phyloP scores from a whole-genome alignment of 257 asterid species.

The Eustoma russellianum region DNA sequence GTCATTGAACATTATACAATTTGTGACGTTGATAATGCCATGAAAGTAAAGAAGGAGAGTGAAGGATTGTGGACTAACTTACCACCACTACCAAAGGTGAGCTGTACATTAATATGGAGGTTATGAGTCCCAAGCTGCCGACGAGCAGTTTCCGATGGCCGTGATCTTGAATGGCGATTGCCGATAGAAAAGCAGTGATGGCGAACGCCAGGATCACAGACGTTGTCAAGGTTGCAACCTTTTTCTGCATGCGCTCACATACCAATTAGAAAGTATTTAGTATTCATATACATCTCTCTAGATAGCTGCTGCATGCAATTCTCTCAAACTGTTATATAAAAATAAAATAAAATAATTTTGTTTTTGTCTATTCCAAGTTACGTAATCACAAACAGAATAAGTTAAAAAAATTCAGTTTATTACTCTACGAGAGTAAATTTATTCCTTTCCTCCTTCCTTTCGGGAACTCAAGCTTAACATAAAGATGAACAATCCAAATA shows the following conservation, averaged over 20 bases:
- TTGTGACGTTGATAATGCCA: neutral
- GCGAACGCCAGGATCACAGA: constrained; percentile 28
- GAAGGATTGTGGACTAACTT: constrained; percentile 14
- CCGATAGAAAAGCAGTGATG: constrained; percentile 32
- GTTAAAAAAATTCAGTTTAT: too few relatives aligned
- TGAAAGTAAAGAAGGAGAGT: neutral
- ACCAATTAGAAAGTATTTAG: neutral
- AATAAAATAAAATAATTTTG: too few relatives aligned
- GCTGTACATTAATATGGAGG: constrained; percentile 64
- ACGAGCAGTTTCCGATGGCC: constrained; percentile 52
- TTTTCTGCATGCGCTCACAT: constrained; percentile 35
- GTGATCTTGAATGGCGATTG: constrained; percentile 39
- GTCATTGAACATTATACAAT: too few relatives aligned
- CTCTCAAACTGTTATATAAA: too few relatives aligned
- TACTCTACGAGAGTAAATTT: too few relatives aligned
- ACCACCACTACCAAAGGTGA: constrained; percentile 71
- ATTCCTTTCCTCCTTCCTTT: too few relatives aligned
- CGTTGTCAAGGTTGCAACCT: constrained; percentile 27
- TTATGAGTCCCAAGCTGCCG: constrained; percentile 65
- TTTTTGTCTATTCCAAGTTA: too few relatives aligned
- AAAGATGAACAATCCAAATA: too few relatives aligned
- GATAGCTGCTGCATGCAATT: neutral
- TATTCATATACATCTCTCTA: neutral
- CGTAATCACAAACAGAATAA: too few relatives aligned
- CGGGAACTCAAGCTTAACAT: too few relatives aligned